These are phyloP conservation scores for Aspergillus ellipticus DNA, from an alignment of 495 filamentous ascomycete genomes.

Conservation along the genomic window DNA sequence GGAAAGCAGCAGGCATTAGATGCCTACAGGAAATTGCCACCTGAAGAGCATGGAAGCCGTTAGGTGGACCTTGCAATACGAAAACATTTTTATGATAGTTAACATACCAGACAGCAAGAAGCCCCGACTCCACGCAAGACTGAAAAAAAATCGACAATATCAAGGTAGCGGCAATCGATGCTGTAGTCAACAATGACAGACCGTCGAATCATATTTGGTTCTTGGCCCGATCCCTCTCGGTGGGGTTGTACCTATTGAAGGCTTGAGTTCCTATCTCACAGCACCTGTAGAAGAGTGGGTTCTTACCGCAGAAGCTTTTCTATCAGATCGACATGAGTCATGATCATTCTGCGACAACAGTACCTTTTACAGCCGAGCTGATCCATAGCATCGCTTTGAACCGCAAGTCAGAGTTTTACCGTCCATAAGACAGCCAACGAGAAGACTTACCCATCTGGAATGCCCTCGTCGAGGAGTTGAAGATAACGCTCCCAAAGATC, in stretches of 20 bases:
- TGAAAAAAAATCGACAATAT: too few relatives aligned
- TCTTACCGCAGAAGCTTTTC: slow-evolving; percentile 93
- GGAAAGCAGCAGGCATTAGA: too few relatives aligned
- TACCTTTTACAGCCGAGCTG: slow-evolving; percentile 88
- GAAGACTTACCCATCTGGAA: slow-evolving; percentile 65
- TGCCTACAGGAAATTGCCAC: too few relatives aligned
- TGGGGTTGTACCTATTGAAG: slow-evolving; percentile 28
- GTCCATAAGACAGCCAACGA: neutral
- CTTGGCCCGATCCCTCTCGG: slow-evolving; percentile 35
- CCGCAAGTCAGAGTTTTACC: neutral
- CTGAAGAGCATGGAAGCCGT: too few relatives aligned
- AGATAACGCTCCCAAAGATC: slow-evolving; percentile 97
- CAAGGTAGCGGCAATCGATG: too few relatives aligned
- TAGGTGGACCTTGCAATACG: too few relatives aligned
- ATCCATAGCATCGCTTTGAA: slow-evolving; percentile 82
- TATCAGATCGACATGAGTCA: slow-evolving; percentile 99
- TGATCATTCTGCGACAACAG: slow-evolving; percentile 97
- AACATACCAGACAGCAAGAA: too few relatives aligned
- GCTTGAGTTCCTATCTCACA: neutral
- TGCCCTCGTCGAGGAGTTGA: slow-evolving; percentile 70
- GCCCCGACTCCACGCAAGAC: too few relatives aligned
- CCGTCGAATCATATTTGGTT: slow-evolving; percentile 25
- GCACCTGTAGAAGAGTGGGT: neutral
- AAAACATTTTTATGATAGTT: too few relatives aligned
- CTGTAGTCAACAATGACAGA: too few relatives aligned